Evolutionary conservation across 2,329 filamentous ascomycete species (phyloP), one percentile per base, ranked within the genome.

Genomic region (Xylariaceae sp.): DNA sequence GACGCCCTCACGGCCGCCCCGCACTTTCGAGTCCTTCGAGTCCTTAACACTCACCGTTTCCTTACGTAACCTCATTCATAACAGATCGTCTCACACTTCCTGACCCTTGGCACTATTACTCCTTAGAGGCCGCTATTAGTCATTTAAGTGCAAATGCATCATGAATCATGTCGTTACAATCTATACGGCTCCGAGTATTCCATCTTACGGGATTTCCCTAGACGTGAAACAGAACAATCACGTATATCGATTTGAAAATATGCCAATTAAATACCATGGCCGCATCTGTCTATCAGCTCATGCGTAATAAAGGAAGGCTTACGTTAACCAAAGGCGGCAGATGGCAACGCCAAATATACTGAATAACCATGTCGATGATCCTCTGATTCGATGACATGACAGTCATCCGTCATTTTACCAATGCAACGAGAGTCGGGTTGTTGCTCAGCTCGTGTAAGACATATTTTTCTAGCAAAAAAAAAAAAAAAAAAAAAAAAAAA

Each of bases 1-100:
- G 12, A 6, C 16, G 20, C 37, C 44, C 4, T 26, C 45, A 23
- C 5, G 20, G 20, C 41, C 26, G 29, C 41, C 32, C 40, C 23
- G 20, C 45, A 32, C 44, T 20, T 45, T 48, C 53, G 23, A 40
- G 37, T 37, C 46, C 23, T 45, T 48, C 53, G 23, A 40, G 37
- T 37, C 46, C 23, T 52, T n/a, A 7, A n/a, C 20, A 12, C 40
- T 52, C 53, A 6, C 26, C 21, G 40, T 19, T 45, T 45, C 9
- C 48, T 43, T 16, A 20, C 21, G 29, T 52, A 19, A 23, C 48
- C 32, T 16, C 32, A 12, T 14, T 7, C 9, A 37, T 37, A 16
- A 10, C 9, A 16, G 14, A 37, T 37, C 32, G 32, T 16, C 14
- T 16, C 3, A 37, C 32, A 7, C 9, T 37, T 37, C 32, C 32